Percentiles rank a stretch among this genome's conserved stretches.
phyloP scores from a whole-genome alignment of 345 rosid genomes.

The Trapa incisa region DNA sequence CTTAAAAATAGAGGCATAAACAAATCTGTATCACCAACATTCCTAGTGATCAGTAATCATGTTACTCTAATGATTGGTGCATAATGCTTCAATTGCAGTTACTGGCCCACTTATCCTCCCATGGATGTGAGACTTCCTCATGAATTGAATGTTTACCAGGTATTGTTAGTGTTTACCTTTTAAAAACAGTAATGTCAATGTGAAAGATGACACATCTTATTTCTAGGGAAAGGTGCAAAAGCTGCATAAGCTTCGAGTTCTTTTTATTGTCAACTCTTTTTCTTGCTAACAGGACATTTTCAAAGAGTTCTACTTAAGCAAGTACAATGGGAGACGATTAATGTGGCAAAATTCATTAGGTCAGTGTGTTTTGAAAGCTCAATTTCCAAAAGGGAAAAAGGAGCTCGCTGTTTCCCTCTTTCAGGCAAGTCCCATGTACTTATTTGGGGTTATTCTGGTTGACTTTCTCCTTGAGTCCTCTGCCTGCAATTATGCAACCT shows the following conservation, averaged over 20 bases:
- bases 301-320: conserved; percentile 92
- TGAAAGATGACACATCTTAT: conserved; percentile 7
- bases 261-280: not conserved
- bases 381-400: conserved; percentile 80
- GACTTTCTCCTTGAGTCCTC: not conserved
- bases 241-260: not conserved
- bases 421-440: conserved; percentile 43
- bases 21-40: not conserved
- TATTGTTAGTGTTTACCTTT: conserved; percentile 12
- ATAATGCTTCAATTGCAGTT: conserved; percentile 34
- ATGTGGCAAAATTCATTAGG: conserved; percentile 99
- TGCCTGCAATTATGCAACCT: not conserved
- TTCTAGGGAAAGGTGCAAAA: not conserved
- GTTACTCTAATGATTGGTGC: not conserved
- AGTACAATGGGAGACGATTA: conserved; percentile 90
- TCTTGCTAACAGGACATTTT: conserved; percentile 65
- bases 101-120: conserved; percentile 99
- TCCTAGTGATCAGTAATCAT: not conserved
- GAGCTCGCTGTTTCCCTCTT: conserved; percentile 95
- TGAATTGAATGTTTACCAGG: conserved; percentile 97
- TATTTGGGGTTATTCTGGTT: not conserved
- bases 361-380: conserved; percentile 89
- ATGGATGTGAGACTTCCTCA: conserved; percentile 99
- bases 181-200: conserved; percentile 12
- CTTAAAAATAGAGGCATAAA: not conserved